These are phyloP conservation scores for Bipolaris gigantea DNA, from an alignment of 2,329 filamentous ascomycete species.

Conservation along the genomic window DNA sequence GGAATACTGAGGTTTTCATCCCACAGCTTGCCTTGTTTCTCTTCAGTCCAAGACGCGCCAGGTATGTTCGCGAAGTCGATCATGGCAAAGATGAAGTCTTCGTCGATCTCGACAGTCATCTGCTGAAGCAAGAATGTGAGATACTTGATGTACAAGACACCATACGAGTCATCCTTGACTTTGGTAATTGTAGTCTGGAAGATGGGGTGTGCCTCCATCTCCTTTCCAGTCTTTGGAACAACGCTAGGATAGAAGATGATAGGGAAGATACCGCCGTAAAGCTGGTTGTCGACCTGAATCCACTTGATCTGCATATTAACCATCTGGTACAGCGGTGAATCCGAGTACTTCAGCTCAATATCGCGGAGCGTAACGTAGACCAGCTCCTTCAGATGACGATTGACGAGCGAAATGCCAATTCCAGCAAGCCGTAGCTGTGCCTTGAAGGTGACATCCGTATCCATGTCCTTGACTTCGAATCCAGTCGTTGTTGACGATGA, in stretches of 20 bases:
- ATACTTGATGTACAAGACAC: slow-evolving; percentile 98
- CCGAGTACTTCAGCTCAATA: slow-evolving; percentile 85
- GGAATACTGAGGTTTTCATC: slow-evolving; percentile 90
- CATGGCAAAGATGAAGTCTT: slow-evolving; percentile 96
- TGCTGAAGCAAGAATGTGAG: slow-evolving; percentile 91
- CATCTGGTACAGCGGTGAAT: slow-evolving; percentile 93
- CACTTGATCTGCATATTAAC: slow-evolving; percentile 90
- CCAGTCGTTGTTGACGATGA: slow-evolving; percentile 66
- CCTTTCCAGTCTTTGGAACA: slow-evolving; percentile 93
- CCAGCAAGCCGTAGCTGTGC: slow-evolving; percentile 87
- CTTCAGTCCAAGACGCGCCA: slow-evolving; percentile 82
- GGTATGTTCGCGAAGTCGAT: slow-evolving; percentile 93
- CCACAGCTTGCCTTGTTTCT: slow-evolving; percentile 81
- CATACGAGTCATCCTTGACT: slow-evolving; percentile 98
- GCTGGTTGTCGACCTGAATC: slow-evolving; percentile 98
- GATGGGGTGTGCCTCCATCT: slow-evolving; percentile 94
- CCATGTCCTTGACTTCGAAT: slow-evolving; percentile 92
- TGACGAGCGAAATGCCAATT: slow-evolving; percentile 90
- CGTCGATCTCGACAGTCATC: slow-evolving; percentile 96
- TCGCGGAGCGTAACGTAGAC: slow-evolving; percentile 93
- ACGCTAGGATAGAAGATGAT: slow-evolving; percentile 97
- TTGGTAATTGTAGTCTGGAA: slow-evolving; percentile 88
- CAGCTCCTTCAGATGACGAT: slow-evolving; percentile 85
- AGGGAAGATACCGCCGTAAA: slow-evolving; percentile 97
- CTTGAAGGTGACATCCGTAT: slow-evolving; percentile 84